Conservation (phyloP, 495 filamentous ascomycete genomes). For the Viridothelium virens region DNA sequence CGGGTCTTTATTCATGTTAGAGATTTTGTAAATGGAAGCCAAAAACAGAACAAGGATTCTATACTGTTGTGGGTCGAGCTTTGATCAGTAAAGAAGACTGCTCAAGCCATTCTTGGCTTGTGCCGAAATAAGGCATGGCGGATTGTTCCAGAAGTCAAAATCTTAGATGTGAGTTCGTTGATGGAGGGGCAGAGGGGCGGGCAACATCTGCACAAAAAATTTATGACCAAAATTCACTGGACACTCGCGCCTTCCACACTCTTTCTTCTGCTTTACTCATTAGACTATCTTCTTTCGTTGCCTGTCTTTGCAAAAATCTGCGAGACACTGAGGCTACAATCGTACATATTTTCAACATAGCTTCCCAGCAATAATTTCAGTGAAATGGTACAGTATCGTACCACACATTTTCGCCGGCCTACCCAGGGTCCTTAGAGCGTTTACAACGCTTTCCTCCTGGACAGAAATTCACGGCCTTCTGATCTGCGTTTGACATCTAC, state of each 20-base stretch:
- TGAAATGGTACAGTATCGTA: no score
- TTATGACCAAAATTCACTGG: no score
- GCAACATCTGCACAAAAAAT: no score
- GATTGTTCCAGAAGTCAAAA: neutral
- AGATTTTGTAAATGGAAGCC: neutral
- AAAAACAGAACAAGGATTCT: constrained; percentile 21
- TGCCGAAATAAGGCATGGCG: constrained; percentile 54
- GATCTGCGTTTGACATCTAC: neutral
- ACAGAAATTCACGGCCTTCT: no score
- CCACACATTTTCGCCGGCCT: no score
- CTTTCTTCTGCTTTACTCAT: neutral
- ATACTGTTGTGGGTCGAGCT: constrained; percentile 57
- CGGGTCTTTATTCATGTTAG: constrained; percentile 49
- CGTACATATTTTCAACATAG: no score
- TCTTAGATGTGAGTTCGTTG: neutral
- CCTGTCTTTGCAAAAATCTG: no score
- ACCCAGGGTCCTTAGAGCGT: no score
- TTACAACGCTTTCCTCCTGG: no score
- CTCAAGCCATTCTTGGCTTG: constrained; percentile 55
- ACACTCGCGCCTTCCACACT: neutral
- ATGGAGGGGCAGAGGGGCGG: neutral
- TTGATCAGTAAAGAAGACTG: constrained; percentile 55
- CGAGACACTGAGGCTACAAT: no score
- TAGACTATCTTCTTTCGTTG: no score
- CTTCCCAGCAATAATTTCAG: no score